Evolutionary conservation across 805 yeast genomes (phyloP).

Genomic region (Saturnispora mendoncae): DNA sequence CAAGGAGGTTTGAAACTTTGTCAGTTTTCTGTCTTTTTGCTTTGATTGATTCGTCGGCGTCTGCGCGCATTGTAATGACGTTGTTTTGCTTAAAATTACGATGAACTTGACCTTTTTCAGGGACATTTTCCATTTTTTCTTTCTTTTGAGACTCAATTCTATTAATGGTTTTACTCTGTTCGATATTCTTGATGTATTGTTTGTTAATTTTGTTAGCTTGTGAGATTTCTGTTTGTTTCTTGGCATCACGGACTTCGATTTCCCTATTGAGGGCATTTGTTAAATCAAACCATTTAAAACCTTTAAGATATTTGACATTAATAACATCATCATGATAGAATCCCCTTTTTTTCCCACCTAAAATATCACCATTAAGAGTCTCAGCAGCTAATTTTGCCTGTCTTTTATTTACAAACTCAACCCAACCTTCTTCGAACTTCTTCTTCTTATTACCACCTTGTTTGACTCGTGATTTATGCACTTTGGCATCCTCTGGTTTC

Average conservation of each 20-base stretch:
- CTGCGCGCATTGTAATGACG: slow-evolving; percentile 58
- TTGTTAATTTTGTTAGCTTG: slow-evolving; percentile 85
- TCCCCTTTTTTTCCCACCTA: slow-evolving; percentile 88
- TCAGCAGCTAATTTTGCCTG: slow-evolving; percentile 84
- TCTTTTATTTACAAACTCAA: slow-evolving; percentile 72
- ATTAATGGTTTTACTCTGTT: slow-evolving; percentile 70
- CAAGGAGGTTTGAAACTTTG: slow-evolving; percentile 39
- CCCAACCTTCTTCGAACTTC: slow-evolving; percentile 94
- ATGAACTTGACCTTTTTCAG: slow-evolving; percentile 34
- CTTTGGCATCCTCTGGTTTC: slow-evolving; percentile 71
- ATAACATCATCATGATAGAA: slow-evolving; percentile 91
- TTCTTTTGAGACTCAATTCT: slow-evolving; percentile 48
- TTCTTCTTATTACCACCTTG: slow-evolving; percentile 88
- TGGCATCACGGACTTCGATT: slow-evolving; percentile 79
- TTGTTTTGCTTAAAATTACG: slow-evolving; percentile 65
- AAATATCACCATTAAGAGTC: slow-evolving; percentile 76
- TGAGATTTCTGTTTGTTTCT: slow-evolving; percentile 77
- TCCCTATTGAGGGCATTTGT: slow-evolving; percentile 90
- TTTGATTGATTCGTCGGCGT: slow-evolving; percentile 43
- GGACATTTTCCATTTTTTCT: slow-evolving; percentile 16
- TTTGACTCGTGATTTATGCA: slow-evolving; percentile 59
- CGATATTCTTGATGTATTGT: slow-evolving; percentile 74
- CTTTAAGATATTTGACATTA: slow-evolving; percentile 80
- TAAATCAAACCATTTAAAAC: slow-evolving; percentile 91
- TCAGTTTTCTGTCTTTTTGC: slow-evolving; percentile 18